Percentiles rank a stretch among this genome's conserved stretches.
Evolutionary conservation across 192 early-diverging fungal genomes (phyloP).

Genomic region (Umbelopsis ramanniana): DNA sequence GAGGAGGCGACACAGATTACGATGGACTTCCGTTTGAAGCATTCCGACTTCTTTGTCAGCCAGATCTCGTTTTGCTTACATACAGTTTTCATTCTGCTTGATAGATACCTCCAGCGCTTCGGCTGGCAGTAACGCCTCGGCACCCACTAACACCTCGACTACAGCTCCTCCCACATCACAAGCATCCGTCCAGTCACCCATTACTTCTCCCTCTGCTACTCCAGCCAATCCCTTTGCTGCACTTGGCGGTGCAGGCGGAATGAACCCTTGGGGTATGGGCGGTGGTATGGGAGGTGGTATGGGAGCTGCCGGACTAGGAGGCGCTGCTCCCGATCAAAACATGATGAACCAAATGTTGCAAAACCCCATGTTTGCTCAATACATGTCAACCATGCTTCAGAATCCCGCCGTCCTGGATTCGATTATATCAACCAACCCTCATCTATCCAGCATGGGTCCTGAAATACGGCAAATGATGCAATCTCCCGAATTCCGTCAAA

Average conservation of each 20-base stretch:
- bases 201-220: conserved; percentile 19
- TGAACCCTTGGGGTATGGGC: conserved; percentile 29
- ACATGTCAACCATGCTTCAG: conserved; percentile 78
- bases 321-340: conserved; percentile 65
- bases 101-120: conserved; percentile 43
- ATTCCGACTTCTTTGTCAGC: neutral
- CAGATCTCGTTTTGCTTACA: neutral
- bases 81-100: neutral
- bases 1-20: neutral
- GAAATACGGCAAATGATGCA: conserved; percentile 86
- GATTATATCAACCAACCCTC: conserved; percentile 85
- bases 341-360: conserved; percentile 74
- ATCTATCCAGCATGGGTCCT: conserved; percentile 79
- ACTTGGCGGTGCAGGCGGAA: conserved; percentile 43
- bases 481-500: conserved; percentile 75
- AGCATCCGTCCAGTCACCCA: neutral
- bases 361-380: conserved; percentile 84
- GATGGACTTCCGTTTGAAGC: neutral
- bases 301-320: conserved; percentile 60
- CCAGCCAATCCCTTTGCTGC: conserved; percentile 47
- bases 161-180: conserved; percentile 24
- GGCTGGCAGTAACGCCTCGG: conserved; percentile 37
- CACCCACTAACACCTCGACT: conserved; percentile 19
- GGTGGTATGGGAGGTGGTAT: conserved; percentile 60
- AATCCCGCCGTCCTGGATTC: conserved; percentile 88